Percentiles rank a stretch among this genome's conserved stretches.
Evolutionary conservation across 2,329 filamentous ascomycete genomes (phyloP).

Genomic region (Rachicladosporium sp.): DNA sequence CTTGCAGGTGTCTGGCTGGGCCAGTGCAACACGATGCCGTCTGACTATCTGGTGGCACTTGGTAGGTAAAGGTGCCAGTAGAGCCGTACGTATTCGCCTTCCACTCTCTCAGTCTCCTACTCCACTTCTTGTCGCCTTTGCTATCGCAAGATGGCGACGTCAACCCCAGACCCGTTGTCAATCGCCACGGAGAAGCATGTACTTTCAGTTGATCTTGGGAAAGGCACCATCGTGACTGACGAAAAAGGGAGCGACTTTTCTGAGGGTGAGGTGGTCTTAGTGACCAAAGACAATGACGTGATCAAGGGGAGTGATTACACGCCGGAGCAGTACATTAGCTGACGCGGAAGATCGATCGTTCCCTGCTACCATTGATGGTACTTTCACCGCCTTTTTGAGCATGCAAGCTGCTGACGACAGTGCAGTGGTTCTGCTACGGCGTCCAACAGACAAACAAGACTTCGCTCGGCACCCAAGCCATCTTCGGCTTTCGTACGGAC

Average conservation of each 20-base stretch:
- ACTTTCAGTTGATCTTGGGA: conserved; percentile 1
- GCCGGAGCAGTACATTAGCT: conserved; percentile 11
- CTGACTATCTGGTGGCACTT: no score
- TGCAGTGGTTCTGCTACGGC: conserved; percentile 34
- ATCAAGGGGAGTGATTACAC: conserved; percentile 16
- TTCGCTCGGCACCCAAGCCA: conserved; percentile 26
- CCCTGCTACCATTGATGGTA: conserved; percentile 34
- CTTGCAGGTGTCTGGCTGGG: no score
- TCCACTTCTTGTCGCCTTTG: neutral
- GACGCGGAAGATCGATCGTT: conserved; percentile 31
- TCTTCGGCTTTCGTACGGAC: conserved; percentile 40
- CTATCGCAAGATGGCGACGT: neutral
- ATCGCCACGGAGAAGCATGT: conserved; percentile 3
- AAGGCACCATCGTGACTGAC: neutral
- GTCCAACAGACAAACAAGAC: conserved; percentile 40
- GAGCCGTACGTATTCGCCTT: no score
- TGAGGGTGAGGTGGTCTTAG: conserved; percentile 1
- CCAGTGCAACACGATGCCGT: no score
- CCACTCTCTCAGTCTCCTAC: no score
- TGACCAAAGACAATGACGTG: conserved; percentile 9
- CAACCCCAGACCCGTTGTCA: conserved; percentile 3
- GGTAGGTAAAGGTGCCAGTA: no score
- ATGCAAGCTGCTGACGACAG: neutral
- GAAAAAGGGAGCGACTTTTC: conserved; percentile 1
- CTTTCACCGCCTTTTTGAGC: neutral